Conservation (phyloP, 164 flowering plant species). For the Hamamelis virginiana region DNA sequence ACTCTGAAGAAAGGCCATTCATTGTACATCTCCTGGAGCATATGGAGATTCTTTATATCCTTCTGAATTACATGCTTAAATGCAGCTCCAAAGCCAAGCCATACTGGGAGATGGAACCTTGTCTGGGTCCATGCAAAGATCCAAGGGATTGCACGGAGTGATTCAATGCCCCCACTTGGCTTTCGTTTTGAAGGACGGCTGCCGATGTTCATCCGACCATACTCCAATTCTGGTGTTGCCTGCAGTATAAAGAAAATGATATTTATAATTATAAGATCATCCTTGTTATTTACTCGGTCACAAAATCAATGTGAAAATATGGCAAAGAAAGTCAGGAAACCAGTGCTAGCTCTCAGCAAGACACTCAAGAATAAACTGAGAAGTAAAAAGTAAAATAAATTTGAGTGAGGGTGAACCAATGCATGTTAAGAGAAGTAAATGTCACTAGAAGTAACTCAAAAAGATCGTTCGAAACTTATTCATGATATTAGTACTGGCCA, state of each 20-base stretch:
- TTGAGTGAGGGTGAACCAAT: no score
- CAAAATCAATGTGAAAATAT: no score
- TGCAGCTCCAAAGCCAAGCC: constrained; percentile 97
- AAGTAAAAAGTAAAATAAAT: constrained; percentile 8
- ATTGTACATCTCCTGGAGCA: constrained; percentile 88
- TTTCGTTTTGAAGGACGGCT: constrained; percentile 96
- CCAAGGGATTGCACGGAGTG: constrained; percentile 98
- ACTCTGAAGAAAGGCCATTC: constrained; percentile 97
- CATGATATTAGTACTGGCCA: no score
- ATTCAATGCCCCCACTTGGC: constrained; percentile 96
- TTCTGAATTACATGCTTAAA: constrained; percentile 67
- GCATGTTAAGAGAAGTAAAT: no score
- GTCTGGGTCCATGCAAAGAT: constrained; percentile 99
- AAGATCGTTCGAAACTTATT: no score
- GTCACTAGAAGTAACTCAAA: no score
- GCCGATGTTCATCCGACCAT: constrained; percentile 97
- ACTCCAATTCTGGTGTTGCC: constrained; percentile 97
- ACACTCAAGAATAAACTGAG: no score
- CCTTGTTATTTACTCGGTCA: no score
- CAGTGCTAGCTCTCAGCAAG: no score
- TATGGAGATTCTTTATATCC: constrained; percentile 68
- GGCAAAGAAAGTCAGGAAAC: no score
- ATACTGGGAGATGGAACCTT: constrained; percentile 92
- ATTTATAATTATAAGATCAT: no score
- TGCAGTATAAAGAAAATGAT: constrained; percentile 28